Conservation (phyloP, 2,329 filamentous ascomycete genomes). For the Apiospora kogelbergensis region DNA sequence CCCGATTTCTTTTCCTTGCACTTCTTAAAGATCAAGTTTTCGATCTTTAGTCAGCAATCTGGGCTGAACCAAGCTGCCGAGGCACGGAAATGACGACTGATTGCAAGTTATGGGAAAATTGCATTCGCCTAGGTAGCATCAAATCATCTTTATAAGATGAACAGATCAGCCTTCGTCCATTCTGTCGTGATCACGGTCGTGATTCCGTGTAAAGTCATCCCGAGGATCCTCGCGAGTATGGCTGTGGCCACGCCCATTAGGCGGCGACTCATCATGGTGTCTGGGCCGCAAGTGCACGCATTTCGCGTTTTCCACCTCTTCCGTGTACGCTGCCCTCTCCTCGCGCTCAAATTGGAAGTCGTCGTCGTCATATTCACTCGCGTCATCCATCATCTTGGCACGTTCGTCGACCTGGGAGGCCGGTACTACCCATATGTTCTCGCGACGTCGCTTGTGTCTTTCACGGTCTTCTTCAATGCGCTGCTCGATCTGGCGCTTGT, state of each 20-base stretch:
- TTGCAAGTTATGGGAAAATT: not conserved
- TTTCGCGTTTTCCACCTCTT: constrained; percentile 6
- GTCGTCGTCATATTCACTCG: constrained; percentile 83
- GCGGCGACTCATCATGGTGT: not conserved
- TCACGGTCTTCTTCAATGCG: constrained; percentile 96
- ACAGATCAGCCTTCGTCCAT: not conserved
- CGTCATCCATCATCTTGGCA: constrained; percentile 81
- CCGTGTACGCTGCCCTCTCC: constrained; percentile 54
- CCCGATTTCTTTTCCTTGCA: not conserved
- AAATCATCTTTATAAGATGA: not conserved
- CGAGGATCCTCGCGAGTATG: not conserved
- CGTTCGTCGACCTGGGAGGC: constrained; percentile 69
- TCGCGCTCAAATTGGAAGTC: constrained; percentile 77
- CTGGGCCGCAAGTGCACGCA: not conserved
- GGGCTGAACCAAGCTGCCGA: not conserved
- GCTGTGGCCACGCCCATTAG: constrained; percentile 12
- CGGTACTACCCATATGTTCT: constrained; percentile 89
- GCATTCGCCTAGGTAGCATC: not conserved
- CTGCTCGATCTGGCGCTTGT: constrained; percentile 91
- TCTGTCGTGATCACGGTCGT: not conserved
- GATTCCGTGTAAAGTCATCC: not conserved
- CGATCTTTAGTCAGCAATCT: not conserved
- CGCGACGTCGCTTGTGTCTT: constrained; percentile 85
- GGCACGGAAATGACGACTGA: not conserved
- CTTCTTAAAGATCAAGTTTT: not conserved